A percentile compares a stretch with the other conserved stretches of the same genome.
Evolutionary conservation across 306 rosid genomes (phyloP).

Genomic region (Sindora glabra): DNA sequence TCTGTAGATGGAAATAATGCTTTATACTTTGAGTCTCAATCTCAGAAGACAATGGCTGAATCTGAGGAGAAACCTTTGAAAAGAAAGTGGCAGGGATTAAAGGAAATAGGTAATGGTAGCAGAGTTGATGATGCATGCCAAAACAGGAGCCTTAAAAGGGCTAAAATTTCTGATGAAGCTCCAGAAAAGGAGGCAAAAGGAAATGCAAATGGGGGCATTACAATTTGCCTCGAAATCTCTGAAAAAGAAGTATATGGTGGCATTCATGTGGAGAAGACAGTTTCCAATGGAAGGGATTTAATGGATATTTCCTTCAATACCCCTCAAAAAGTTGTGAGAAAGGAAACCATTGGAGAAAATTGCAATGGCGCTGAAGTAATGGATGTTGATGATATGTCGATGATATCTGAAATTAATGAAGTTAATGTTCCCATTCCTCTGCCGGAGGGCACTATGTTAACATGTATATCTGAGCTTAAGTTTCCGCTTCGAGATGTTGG

Average conservation of each 20-base stretch:
- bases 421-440: conserved; percentile 14
- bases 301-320: neutral
- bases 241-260: neutral
- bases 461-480: conserved; percentile 36
- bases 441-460: conserved; percentile 45
- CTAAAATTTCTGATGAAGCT: conserved; percentile 12
- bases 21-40: conserved; percentile 3
- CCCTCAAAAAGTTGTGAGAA: neutral
- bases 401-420: conserved; percentile 1
- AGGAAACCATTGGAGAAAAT: neutral
- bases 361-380: neutral
- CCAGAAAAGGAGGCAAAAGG: conserved; percentile 12
- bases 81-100: conserved; percentile 37
- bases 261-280: neutral
- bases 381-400: conserved; percentile 8
- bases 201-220: conserved; percentile 6
- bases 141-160: conserved; percentile 18
- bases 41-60: neutral
- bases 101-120: conserved; percentile 48
- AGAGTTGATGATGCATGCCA: conserved; percentile 24
- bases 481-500: conserved; percentile 55
- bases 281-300: neutral
- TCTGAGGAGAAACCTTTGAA: conserved; percentile 25
- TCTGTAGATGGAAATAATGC: conserved; percentile 29
- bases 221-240: neutral